Evolutionary conservation across 257 asterid species (phyloP).

Genomic region (Ajuga chamaepitys): DNA sequence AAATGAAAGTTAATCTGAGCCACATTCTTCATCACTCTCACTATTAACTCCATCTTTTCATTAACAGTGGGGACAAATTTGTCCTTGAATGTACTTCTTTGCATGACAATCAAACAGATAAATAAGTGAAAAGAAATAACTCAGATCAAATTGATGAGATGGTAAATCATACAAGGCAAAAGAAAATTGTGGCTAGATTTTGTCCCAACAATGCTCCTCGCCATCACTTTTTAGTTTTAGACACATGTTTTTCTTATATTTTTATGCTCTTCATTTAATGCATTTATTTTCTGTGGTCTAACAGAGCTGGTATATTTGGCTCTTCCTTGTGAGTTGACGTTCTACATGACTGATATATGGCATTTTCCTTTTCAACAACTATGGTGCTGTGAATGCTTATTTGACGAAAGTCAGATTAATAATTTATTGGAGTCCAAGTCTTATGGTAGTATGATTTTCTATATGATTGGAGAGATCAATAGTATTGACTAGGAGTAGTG

Average conservation of each 20-base stretch:
- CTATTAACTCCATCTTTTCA: conserved; percentile 2
- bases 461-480: not conserved
- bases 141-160: not conserved
- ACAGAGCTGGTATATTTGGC: not conserved
- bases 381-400: not conserved
- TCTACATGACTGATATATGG: not conserved
- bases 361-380: not conserved
- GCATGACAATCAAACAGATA: not conserved
- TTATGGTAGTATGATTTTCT: not conserved
- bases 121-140: not conserved
- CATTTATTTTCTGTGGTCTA: not conserved
- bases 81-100: not conserved
- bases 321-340: not conserved
- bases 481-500: not conserved
- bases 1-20: not conserved
- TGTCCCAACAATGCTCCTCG: not conserved
- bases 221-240: not conserved
- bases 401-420: not conserved
- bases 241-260: not conserved
- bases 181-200: not conserved
- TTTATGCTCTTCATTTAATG: not conserved
- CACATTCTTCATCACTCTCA: not conserved
- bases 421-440: not conserved
- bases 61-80: not conserved
- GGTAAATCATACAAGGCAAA: not conserved